phyloP scores from a whole-genome alignment of 176 grass and related monocot species.

The Canna indica region DNA sequence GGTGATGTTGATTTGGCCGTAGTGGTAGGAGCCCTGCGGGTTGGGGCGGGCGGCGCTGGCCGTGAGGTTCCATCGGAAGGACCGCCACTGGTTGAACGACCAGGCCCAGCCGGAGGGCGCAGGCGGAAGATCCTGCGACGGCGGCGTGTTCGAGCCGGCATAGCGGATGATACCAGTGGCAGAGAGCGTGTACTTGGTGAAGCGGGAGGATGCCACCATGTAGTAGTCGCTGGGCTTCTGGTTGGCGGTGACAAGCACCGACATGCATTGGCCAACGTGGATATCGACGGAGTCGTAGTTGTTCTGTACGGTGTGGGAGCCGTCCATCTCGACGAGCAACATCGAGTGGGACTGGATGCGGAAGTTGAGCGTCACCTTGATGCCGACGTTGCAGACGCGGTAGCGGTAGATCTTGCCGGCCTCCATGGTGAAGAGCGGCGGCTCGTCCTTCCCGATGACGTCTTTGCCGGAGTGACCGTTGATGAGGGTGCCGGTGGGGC shows the following conservation, averaged over 20 bases:
- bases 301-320: conserved; percentile 12
- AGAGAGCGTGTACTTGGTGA: conserved; percentile 1
- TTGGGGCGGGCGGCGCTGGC: conserved; percentile 21
- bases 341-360: conserved; percentile 13
- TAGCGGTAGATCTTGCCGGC: conserved; percentile 10
- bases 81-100: conserved; percentile 19
- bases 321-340: conserved; percentile 9
- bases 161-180: conserved; percentile 6
- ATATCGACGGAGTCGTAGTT: conserved; percentile 5
- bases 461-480: conserved; percentile 4
- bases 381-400: conserved; percentile 10
- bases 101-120: neutral
- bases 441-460: conserved; percentile 4
- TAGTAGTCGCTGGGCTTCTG: conserved; percentile 8
- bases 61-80: conserved; percentile 18
- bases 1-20: conserved; percentile 11
- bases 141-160: neutral
- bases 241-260: conserved; percentile 8
- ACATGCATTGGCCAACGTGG: conserved; percentile 14
- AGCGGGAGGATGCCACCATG: conserved; percentile 1
- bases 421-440: conserved; percentile 10
- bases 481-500: conserved; percentile 2
- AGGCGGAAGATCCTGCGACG: neutral
- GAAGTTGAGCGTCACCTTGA: conserved; percentile 19
- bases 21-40: conserved; percentile 18